Conservation (phyloP, 495 filamentous ascomycete genomes). For the Bathelium albidoporum region DNA sequence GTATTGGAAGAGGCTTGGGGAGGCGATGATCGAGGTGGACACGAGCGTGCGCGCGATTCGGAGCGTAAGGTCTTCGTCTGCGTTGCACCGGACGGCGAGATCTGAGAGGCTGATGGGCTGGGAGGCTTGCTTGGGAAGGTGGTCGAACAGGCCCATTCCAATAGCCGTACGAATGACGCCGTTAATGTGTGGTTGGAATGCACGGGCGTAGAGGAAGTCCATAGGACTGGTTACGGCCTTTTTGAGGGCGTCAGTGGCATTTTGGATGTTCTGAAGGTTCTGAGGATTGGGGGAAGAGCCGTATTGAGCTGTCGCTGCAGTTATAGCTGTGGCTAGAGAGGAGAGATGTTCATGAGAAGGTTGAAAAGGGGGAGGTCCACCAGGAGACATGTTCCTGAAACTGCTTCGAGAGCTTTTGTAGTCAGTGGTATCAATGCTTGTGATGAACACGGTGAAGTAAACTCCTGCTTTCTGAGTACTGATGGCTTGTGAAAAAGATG, state of each 20-base stretch:
- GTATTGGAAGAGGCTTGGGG: constrained; percentile 5
- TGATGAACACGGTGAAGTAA: too few relatives aligned
- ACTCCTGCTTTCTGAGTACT: too few relatives aligned
- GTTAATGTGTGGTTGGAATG: constrained; percentile 7
- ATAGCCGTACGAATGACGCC: constrained; percentile 6
- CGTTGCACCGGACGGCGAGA: background rate
- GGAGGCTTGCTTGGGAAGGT: background rate
- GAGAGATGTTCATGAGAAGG: background rate
- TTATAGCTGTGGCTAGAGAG: background rate
- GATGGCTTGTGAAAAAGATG: too few relatives aligned
- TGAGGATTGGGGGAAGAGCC: background rate
- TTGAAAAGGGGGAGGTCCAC: constrained; percentile 3
- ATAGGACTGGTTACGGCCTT: background rate
- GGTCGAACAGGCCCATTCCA: constrained; percentile 8
- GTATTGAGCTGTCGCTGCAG: background rate
- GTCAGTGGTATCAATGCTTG: too few relatives aligned
- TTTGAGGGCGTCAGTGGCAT: background rate
- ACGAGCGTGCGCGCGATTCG: constrained; percentile 11
- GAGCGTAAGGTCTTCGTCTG: constrained; percentile 7
- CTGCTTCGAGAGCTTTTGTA: too few relatives aligned
- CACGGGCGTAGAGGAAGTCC: background rate
- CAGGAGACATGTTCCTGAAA: background rate
- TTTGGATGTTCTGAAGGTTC: background rate
- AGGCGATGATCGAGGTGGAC: background rate
- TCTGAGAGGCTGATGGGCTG: background rate